Percentiles rank a stretch among this genome's conserved stretches.
phyloP scores from a whole-genome alignment of 23 red algal genomes.

The Gracilaria domingensis region DNA sequence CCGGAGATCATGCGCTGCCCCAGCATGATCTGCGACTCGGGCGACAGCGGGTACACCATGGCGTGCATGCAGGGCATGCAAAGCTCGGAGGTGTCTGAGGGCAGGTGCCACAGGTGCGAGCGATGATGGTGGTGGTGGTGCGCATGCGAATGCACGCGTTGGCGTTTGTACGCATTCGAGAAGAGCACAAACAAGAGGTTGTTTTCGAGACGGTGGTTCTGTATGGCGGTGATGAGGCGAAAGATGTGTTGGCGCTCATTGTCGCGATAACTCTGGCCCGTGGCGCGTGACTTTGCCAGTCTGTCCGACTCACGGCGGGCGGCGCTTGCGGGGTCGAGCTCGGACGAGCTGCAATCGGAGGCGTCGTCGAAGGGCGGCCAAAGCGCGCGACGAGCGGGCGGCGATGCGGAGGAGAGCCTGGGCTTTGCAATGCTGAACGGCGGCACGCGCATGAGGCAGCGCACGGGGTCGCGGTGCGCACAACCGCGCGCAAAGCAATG shows the following conservation, averaged over 20 bases:
- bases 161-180: neutral
- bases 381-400: neutral
- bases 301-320: neutral
- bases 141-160: neutral
- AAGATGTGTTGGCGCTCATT: conserved; percentile 56
- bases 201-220: conserved; percentile 43
- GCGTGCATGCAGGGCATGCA: neutral
- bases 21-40: neutral
- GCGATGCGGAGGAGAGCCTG: neutral
- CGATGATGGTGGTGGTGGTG: neutral
- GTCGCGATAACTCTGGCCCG: conserved; percentile 64
- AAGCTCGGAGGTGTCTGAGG: conserved; percentile 15
- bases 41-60: conserved; percentile 8
- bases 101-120: neutral
- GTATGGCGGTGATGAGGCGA: conserved; percentile 21
- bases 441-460: conserved; percentile 20
- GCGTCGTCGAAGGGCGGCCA: neutral
- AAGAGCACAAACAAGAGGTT: conserved; percentile 19
- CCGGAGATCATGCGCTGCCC: conserved; percentile 38
- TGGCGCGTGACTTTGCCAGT: conserved; percentile 55
- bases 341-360: conserved; percentile 10
- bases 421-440: conserved; percentile 26
- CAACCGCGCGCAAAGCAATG: conserved; percentile 6
- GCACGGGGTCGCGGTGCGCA: neutral
- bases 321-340: neutral